Evolutionary conservation across 768 basidiomycete species (phyloP).

Genomic region (Harrya chromipes): DNA sequence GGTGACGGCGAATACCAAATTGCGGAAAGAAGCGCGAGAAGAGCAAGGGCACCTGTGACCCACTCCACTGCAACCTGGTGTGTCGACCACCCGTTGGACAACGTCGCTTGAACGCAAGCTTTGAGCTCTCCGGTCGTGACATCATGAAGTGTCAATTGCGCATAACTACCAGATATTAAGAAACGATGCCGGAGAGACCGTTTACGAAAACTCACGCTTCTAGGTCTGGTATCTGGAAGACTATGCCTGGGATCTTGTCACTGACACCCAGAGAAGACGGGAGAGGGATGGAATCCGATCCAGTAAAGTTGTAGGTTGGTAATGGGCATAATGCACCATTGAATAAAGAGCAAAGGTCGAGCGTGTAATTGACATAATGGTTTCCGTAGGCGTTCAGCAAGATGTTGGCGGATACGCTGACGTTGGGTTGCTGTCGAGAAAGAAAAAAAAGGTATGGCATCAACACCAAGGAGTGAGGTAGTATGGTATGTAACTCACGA

Average conservation of each 20-base stretch:
- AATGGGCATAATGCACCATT: slow-evolving; percentile 79
- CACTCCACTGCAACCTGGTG: slow-evolving; percentile 75
- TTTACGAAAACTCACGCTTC: slow-evolving; percentile 50
- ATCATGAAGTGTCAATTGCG: slow-evolving; percentile 70
- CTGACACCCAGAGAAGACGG: slow-evolving; percentile 57
- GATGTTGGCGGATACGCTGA: slow-evolving; percentile 80
- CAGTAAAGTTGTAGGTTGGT: slow-evolving; percentile 85
- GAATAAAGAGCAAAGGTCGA: slow-evolving; percentile 81
- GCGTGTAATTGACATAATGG: slow-evolving; percentile 75
- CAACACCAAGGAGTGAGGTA: background rate
- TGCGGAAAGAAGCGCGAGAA: slow-evolving; percentile 56
- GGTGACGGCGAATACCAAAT: slow-evolving; percentile 55
- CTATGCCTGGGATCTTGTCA: slow-evolving; percentile 67
- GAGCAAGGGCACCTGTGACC: slow-evolving; percentile 63
- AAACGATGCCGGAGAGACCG: background rate
- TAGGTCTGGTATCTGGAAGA: slow-evolving; percentile 85
- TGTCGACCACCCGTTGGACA: slow-evolving; percentile 88
- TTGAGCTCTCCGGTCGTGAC: slow-evolving; percentile 67
- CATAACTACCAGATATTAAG: slow-evolving; percentile 41
- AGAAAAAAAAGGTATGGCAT: slow-evolving; percentile 15
- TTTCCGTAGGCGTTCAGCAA: slow-evolving; percentile 88
- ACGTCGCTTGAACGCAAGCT: slow-evolving; percentile 88
- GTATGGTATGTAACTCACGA: slow-evolving; percentile 49
- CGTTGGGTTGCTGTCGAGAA: slow-evolving; percentile 54
- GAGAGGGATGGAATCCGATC: slow-evolving; percentile 64